Percentiles rank a stretch among this genome's conserved stretches.
phyloP scores from a whole-genome alignment of 192 early-diverging fungal species.

The Gigaspora rosea region DNA sequence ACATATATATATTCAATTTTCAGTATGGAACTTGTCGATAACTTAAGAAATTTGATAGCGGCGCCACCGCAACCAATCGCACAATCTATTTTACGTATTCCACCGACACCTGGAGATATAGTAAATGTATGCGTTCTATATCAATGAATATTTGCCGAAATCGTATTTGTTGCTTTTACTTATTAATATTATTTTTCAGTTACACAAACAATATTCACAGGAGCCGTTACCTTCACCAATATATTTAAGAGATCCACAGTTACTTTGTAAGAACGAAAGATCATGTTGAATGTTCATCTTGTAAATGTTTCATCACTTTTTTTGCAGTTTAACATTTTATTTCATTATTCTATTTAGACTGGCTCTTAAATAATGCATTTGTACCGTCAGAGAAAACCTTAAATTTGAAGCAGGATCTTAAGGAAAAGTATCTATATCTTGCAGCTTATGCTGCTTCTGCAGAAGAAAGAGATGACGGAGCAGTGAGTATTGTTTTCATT shows the following conservation, averaged over 20 bases:
- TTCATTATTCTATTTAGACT: constrained; percentile 6
- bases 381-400: constrained; percentile 49
- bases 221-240: constrained; percentile 47
- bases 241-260: constrained; percentile 39
- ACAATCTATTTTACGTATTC: constrained; percentile 48
- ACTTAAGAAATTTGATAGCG: constrained; percentile 41
- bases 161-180: too few relatives aligned
- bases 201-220: constrained; percentile 49
- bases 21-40: constrained; percentile 36
- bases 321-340: neutral
- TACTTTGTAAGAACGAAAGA: constrained; percentile 36
- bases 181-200: constrained; percentile 27
- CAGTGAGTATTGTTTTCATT: constrained; percentile 24
- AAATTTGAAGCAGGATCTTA: constrained; percentile 52
- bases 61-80: constrained; percentile 43
- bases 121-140: constrained; percentile 40
- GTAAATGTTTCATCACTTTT: neutral
- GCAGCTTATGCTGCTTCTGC: constrained; percentile 52
- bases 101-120: constrained; percentile 60
- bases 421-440: constrained; percentile 55
- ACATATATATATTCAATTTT: neutral
- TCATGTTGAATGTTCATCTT: neutral
- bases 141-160: too few relatives aligned
- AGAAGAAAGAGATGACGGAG: constrained; percentile 39
- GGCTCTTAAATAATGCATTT: constrained; percentile 44